phyloP scores from a whole-genome alignment of 805 yeast species.

The Suhomyces sp. region DNA sequence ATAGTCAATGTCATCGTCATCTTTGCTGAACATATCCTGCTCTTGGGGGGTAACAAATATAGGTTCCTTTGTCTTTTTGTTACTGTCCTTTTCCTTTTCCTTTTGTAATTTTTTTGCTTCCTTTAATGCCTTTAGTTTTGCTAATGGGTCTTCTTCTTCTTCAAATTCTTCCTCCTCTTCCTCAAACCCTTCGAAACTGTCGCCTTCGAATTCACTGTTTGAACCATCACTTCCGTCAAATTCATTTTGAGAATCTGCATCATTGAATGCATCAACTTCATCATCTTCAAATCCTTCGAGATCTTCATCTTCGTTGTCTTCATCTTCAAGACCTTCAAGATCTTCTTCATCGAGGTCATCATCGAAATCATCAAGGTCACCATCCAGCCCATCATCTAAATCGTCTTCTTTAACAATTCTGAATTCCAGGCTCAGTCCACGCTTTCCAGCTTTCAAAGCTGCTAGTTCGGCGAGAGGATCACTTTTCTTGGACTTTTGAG shows the following conservation, averaged over 20 bases:
- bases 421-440: slow-evolving; percentile 11
- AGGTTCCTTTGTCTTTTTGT: slow-evolving; percentile 8
- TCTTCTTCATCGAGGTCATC: slow-evolving; percentile 42
- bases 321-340: slow-evolving; percentile 28
- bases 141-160: slow-evolving; percentile 23
- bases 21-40: slow-evolving; percentile 50
- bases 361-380: slow-evolving; percentile 37
- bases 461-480: slow-evolving; percentile 24
- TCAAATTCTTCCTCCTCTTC: slow-evolving; percentile 9
- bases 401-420: slow-evolving; percentile 34
- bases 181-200: slow-evolving; percentile 14
- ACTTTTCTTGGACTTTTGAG: slow-evolving; percentile 9
- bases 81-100: neutral
- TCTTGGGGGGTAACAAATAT: slow-evolving; percentile 39
- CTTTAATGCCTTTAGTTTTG: slow-evolving; percentile 22
- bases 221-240: slow-evolving; percentile 13
- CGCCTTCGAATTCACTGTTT: slow-evolving; percentile 12
- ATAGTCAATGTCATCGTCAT: slow-evolving; percentile 76
- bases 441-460: slow-evolving; percentile 14
- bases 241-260: slow-evolving; percentile 12
- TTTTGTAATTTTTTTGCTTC: slow-evolving; percentile 14
- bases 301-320: slow-evolving; percentile 23
- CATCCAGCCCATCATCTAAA: slow-evolving; percentile 18
- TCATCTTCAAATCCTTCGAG: slow-evolving; percentile 10
- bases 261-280: slow-evolving; percentile 5